phyloP scores from a whole-genome alignment of 495 filamentous ascomycete species.

The Hypoxylon intermedium region DNA sequence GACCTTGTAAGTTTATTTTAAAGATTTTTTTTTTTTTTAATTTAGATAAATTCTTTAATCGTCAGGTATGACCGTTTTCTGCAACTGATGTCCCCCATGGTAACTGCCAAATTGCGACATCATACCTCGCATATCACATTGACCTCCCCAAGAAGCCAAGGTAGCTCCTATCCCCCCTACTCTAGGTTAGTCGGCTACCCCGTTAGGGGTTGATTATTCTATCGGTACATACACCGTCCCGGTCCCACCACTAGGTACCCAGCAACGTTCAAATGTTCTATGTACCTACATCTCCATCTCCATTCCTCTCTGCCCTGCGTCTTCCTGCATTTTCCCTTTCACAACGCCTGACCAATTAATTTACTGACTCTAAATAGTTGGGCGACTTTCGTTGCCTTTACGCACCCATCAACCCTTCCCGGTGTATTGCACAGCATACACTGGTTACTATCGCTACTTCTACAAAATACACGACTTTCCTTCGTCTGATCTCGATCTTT shows the following conservation, averaged over 20 bases:
- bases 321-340: slow-evolving; percentile 27
- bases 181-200: too few relatives aligned
- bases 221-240: slow-evolving; percentile 13
- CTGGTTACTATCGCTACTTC: slow-evolving; percentile 4
- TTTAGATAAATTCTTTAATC: too few relatives aligned
- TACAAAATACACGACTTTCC: slow-evolving; percentile 8
- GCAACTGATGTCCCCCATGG: too few relatives aligned
- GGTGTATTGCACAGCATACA: slow-evolving; percentile 25
- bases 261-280: too few relatives aligned
- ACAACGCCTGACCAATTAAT: slow-evolving; percentile 33
- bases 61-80: too few relatives aligned
- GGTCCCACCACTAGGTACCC: too few relatives aligned
- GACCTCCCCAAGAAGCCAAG: neutral
- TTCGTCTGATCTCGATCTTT: slow-evolving; percentile 18
- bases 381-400: slow-evolving; percentile 3
- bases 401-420: slow-evolving; percentile 9
- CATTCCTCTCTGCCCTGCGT: slow-evolving; percentile 9
- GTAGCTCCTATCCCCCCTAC: too few relatives aligned
- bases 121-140: too few relatives aligned
- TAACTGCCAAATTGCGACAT: too few relatives aligned
- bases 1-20: neutral
- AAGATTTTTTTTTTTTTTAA: too few relatives aligned
- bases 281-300: slow-evolving; percentile 18
- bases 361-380: slow-evolving; percentile 24
- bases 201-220: too few relatives aligned